Evolutionary conservation across 139 green algal species (phyloP), one percentile per base, ranked within the genome.

Genomic region (Ulvella scutata): DNA sequence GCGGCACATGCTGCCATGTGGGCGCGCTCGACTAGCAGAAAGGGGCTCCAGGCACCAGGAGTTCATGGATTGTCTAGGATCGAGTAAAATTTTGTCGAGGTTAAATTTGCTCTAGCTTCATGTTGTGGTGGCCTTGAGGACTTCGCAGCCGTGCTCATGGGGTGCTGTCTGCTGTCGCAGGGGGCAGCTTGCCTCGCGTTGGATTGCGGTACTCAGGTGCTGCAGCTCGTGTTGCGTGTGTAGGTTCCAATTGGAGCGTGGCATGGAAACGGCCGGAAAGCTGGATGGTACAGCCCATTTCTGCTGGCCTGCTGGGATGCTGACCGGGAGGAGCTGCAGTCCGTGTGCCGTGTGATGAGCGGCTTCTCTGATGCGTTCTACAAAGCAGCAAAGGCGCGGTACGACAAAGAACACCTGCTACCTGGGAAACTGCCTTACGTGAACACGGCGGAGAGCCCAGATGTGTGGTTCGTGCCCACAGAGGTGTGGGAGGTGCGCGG

Each of bases 341-440:
- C 43, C 4, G 62, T 93, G 37, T 95, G 90, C 76, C 85, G 91
- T 44, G 86, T 79, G 74, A 97, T 98, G 88, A 89, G 77, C 20
- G 93, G 93, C 34, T 98, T 97, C 84, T 85, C 77, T 2, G 93
- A 98, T 73, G 82, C 77, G 26, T 96, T 96, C 83, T 96, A 96
- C 74, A 43, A n/a, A 2, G 84, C 82, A 7, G 83, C 85, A 0
- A 90, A 78, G 33, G 77, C 78, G 74, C 83, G 90, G 73, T 82
- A 88, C 29, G 29, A 17, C 39, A 78, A 82, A 17, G 3, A 35
- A 33, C 73, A 72, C 43, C 43, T 72, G n/a, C 37, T 62, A 20
- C 77, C 84, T 72, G 82, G 59, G 2, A 83, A 76, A 9, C 88
- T 87, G 78, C 61, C 84, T 3, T 92, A 96, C 81, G 94, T 93